Evolutionary conservation across 441 rosid genomes (phyloP).

Genomic region (Macaranga tanarius): DNA sequence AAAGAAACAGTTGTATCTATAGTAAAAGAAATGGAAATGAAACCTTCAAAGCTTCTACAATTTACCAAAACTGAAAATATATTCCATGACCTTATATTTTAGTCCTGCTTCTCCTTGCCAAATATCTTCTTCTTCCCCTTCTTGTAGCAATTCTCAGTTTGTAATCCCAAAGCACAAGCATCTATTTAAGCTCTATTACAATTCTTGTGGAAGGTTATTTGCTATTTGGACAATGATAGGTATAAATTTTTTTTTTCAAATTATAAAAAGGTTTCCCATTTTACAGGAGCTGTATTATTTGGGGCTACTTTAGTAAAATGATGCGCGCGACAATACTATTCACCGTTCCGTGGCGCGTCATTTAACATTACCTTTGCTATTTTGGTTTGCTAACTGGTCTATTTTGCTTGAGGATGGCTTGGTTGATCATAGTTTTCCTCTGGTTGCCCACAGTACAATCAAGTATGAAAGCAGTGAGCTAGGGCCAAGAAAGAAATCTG

Average conservation of each 20-base stretch:
- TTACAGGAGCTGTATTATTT: too few species aligned
- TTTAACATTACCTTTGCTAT: too few species aligned
- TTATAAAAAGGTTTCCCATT: too few species aligned
- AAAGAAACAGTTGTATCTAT: too few species aligned
- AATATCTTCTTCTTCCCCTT: slow-evolving; percentile 23
- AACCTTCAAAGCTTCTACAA: neutral
- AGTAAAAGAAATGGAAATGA: slow-evolving; percentile 19
- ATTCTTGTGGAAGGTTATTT: slow-evolving; percentile 29
- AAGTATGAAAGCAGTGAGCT: slow-evolving; percentile 16
- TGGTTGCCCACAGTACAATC: slow-evolving; percentile 21
- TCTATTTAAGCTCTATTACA: slow-evolving; percentile 27
- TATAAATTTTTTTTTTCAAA: too few species aligned
- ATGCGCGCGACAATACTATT: too few species aligned
- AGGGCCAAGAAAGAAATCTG: slow-evolving; percentile 19
- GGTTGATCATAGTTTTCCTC: slow-evolving; percentile 29
- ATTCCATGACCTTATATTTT: slow-evolving; percentile 21
- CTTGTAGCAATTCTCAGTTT: slow-evolving; percentile 1
- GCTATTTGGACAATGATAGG: too few species aligned
- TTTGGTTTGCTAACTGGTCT: slow-evolving; percentile 61
- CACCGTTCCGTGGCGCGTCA: too few species aligned
- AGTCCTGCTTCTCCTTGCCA: slow-evolving; percentile 40
- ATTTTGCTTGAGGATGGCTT: slow-evolving; percentile 37
- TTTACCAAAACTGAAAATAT: neutral
- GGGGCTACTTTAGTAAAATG: too few species aligned
- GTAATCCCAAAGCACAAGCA: slow-evolving; percentile 31